Evolutionary conservation across 2,329 filamentous ascomycete genomes (phyloP), one percentile per base, ranked within the genome.

Genomic region (Ambrosiella beaveri): DNA sequence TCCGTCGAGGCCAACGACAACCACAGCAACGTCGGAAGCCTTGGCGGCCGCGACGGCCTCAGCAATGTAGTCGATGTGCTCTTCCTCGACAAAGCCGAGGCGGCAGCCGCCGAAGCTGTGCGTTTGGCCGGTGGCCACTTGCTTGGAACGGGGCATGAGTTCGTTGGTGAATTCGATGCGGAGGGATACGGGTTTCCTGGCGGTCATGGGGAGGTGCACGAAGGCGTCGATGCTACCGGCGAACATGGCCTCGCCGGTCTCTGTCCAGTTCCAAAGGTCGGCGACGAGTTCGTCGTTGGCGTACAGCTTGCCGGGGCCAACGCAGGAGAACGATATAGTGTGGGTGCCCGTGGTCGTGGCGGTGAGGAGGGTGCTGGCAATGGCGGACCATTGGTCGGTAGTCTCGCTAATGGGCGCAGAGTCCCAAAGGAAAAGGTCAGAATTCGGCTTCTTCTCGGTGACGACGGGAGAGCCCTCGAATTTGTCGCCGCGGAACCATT

Each of bases 51-150:
- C 74, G 3, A 84, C 77, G 0, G 84, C 84, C 65, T 85, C 74
- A 62, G 82, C 75, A n/a, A 86, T 71, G 62, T 79, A 78, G 63
- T 81, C 75, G 37, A 77, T 65, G 63, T 78, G 76, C 62, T 82
- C 79, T 62, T 83, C 76, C 63, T 85, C 78, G 65, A 84, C 81
- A 66, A 85, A 86, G 0, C 84, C 84, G 55, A 87, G 82, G 2
- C 84, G 78, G 64, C 83, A 85, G 2, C 84, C 84, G 13, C 84
- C 83, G 61, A 85, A 85, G 60, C 80, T 80, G 66, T 86, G 78
- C 7, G 79, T 81, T 61, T 74, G 75, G 67, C 69, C 75, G 67
- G 71, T 76, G 65, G 69, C 69, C 66, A 71, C 78, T 71, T 82
- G 78, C 65, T 84, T 84, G 35, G 73, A 73, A 41, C 77, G 63